These are phyloP conservation scores for Diaporthe aspalathi DNA, from an alignment of 2,329 filamentous ascomycete genomes.

Conservation along the genomic window DNA sequence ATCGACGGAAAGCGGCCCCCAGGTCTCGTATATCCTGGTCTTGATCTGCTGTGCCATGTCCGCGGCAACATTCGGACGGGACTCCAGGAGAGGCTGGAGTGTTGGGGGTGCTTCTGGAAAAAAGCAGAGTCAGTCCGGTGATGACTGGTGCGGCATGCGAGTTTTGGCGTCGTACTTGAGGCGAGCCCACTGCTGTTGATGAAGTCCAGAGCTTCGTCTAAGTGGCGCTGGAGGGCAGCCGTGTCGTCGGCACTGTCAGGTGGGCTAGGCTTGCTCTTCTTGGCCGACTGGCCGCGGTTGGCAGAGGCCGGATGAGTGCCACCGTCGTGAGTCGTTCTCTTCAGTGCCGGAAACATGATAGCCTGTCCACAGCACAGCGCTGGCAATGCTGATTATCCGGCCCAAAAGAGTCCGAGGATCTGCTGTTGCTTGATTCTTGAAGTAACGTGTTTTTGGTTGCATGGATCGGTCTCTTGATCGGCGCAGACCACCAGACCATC, in stretches of 20 bases:
- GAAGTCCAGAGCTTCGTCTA: slow-evolving; percentile 15
- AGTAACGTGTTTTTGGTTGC: background rate
- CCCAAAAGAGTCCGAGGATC: background rate
- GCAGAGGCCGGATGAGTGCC: background rate
- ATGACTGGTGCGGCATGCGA: background rate
- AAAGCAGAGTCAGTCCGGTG: slow-evolving; percentile 10
- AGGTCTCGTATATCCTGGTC: slow-evolving; percentile 14
- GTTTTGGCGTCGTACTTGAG: slow-evolving; percentile 23
- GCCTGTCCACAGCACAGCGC: background rate
- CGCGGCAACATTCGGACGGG: slow-evolving; percentile 4
- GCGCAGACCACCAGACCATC: slow-evolving; percentile 7
- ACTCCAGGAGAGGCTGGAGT: slow-evolving; percentile 3
- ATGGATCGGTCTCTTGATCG: background rate
- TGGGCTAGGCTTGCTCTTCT: slow-evolving; percentile 3
- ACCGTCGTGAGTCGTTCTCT: background rate
- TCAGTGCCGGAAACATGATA: slow-evolving; percentile 2
- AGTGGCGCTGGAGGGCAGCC: background rate
- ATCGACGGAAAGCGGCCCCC: slow-evolving; percentile 8
- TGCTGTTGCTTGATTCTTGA: background rate
- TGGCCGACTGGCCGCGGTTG: background rate
- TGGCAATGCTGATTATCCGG: background rate
- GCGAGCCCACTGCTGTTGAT: slow-evolving; percentile 18
- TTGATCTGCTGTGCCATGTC: slow-evolving; percentile 20
- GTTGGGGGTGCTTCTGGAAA: slow-evolving; percentile 14
- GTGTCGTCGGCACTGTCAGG: background rate